A percentile compares a stretch with the other conserved stretches of the same genome.
Conservation (phyloP, 2,329 filamentous ascomycete genomes). For the Scedosporium minutisporum region DNA sequence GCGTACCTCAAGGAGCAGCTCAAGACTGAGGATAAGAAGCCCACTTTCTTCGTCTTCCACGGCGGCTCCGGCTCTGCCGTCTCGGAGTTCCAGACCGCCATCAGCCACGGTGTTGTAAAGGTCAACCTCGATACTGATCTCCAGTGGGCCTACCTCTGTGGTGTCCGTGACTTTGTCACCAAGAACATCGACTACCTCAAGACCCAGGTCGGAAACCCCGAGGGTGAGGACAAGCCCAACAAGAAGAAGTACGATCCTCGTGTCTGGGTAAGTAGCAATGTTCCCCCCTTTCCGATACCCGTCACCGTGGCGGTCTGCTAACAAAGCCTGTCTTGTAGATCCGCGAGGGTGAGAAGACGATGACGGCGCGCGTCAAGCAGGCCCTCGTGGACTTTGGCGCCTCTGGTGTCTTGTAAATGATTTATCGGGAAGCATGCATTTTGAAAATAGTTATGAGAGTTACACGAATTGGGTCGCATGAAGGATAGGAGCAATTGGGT, state of each 20-base stretch:
- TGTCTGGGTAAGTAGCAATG: constrained; percentile 60
- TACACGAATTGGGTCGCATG: constrained; percentile 2
- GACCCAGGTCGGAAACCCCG: constrained; percentile 85
- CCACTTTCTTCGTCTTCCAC: constrained; percentile 99
- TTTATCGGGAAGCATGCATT: neutral
- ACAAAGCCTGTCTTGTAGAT: neutral
- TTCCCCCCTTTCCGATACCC: neutral
- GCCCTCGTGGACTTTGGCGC: constrained; percentile 91
- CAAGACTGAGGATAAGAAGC: constrained; percentile 65
- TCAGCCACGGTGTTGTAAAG: constrained; percentile 93
- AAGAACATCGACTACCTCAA: constrained; percentile 92
- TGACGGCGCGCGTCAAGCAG: constrained; percentile 69
- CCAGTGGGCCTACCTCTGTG: constrained; percentile 86
- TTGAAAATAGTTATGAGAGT: neutral
- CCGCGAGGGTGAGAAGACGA: constrained; percentile 93
- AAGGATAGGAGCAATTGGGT: neutral
- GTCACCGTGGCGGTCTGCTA: neutral
- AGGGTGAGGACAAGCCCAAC: constrained; percentile 95
- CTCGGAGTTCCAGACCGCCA: constrained; percentile 82
- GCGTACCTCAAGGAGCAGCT: constrained; percentile 77
- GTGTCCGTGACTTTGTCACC: constrained; percentile 89
- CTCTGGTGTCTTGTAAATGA: constrained; percentile 60
- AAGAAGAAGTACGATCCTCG: constrained; percentile 80
- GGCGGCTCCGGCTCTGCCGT: constrained; percentile 88
- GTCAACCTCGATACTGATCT: constrained; percentile 98